Evolutionary conservation across 768 basidiomycete species (phyloP), one percentile per base, ranked within the genome.

Genomic region (Termitomyces sp.): DNA sequence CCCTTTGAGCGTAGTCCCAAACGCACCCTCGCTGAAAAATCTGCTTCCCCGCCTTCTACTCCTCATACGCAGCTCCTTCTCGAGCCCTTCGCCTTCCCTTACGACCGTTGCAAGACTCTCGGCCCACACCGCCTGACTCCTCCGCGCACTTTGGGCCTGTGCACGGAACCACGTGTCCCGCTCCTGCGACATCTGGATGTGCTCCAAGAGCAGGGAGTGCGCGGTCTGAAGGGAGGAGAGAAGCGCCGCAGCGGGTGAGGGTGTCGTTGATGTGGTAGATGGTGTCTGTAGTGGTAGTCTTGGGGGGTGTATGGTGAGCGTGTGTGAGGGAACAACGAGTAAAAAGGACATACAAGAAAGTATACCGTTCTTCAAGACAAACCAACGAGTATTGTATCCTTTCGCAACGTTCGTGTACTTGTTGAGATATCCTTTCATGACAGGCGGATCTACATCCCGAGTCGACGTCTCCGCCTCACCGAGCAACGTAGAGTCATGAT

Each of bases 331-430:
- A n/a, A n/a, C n/a, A n/a, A n/a, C n/a, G n/a, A n/a, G n/a, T n/a
- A n/a, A n/a, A n/a, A n/a, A n/a, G n/a, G n/a, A n/a, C n/a, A n/a
- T n/a, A n/a, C n/a, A n/a, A n/a, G n/a, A n/a, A n/a, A n/a, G n/a
- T n/a, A n/a, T n/a, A n/a, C n/a, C n/a, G 54, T 88, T 82, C 65
- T 90, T 87, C 20, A 97, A 80, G 0, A 96, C 92, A 66, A 98
- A 96, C 93, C n/a, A n/a, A n/a, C n/a, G n/a, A n/a, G n/a, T n/a
- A 59, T 85, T 86, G 68, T 94, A 96, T 0, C 95, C 94, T 63
- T 85, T 87, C 0, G 92, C 92, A 40, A 97, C 90, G 64, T 97
- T 98, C 1, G 88, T 86, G 68, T 94, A 97, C 70, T 98, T 98
- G 70, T 90, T 92, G 20, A 93, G 74, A 66, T 92, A 92, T 0